These are phyloP conservation scores for Leccinum boreale DNA, from an alignment of 768 basidiomycete genomes.

Conservation along the genomic window DNA sequence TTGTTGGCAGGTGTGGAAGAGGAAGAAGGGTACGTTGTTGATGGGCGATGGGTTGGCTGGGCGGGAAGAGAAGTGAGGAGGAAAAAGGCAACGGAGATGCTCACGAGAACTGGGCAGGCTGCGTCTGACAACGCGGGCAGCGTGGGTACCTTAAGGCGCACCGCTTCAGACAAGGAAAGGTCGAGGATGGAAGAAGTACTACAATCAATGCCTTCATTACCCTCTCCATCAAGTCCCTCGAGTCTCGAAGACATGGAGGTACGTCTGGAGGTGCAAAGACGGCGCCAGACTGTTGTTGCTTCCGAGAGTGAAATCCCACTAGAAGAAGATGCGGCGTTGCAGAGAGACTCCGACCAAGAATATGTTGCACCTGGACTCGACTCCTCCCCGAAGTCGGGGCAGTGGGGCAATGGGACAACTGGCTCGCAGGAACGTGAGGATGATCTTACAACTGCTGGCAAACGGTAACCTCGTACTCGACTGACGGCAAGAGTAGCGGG, in stretches of 20 bases:
- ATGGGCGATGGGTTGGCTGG: conserved; percentile 22
- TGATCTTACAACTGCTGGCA: background rate
- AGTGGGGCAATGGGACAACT: background rate
- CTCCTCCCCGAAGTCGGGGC: background rate
- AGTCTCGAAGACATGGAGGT: background rate
- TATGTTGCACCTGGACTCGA: background rate
- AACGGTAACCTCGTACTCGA: background rate
- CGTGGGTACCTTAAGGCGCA: conserved; percentile 7
- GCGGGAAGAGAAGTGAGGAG: conserved; percentile 15
- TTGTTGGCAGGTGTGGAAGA: conserved; percentile 77
- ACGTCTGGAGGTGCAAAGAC: conserved; percentile 2
- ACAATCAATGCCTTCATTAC: conserved; percentile 5
- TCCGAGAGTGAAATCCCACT: background rate
- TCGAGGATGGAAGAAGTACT: conserved; percentile 26
- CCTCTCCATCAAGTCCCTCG: conserved; percentile 3
- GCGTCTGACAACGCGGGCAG: background rate
- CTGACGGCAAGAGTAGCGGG: background rate
- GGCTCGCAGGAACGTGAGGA: conserved; percentile 1
- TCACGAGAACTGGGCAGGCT: conserved; percentile 1
- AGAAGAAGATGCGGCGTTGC: background rate
- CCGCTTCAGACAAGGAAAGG: conserved; percentile 25
- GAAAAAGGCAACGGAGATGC: conserved; percentile 1
- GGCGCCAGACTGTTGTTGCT: background rate
- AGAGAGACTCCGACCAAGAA: background rate
- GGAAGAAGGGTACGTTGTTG: conserved; percentile 36